Evolutionary conservation across 805 yeast species (phyloP).

Genomic region (Spathaspora sp.): DNA sequence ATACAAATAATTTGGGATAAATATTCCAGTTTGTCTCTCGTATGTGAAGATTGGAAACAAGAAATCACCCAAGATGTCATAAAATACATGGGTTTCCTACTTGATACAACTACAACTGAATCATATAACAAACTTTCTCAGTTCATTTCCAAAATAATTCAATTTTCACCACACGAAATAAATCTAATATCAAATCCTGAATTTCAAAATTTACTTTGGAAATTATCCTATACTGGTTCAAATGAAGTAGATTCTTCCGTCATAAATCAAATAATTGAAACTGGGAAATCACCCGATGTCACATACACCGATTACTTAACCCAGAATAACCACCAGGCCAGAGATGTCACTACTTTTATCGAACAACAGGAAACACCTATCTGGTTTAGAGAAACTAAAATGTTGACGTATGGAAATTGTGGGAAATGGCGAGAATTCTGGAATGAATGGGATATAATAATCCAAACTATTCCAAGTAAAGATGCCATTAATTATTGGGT

Average conservation of each 20-base stretch:
- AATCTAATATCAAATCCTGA: constrained; percentile 21
- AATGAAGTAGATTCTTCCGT: constrained; percentile 3
- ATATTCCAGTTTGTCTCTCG: constrained; percentile 16
- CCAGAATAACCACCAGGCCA: constrained; percentile 24
- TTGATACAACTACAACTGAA: constrained; percentile 31
- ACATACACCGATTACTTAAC: not conserved
- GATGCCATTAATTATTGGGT: constrained; percentile 22
- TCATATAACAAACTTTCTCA: constrained; percentile 21
- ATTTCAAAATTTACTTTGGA: constrained; percentile 33
- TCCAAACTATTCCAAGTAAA: constrained; percentile 8
- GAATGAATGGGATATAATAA: constrained; percentile 31
- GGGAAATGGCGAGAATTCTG: constrained; percentile 37
- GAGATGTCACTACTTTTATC: constrained; percentile 27
- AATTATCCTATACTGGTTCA: constrained; percentile 19
- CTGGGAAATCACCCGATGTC: not conserved
- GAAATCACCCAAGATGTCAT: constrained; percentile 26
- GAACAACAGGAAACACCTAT: constrained; percentile 8
- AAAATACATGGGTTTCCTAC: constrained; percentile 26
- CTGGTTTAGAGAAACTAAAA: constrained; percentile 28
- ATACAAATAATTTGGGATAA: constrained; percentile 24
- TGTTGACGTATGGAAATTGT: constrained; percentile 36
- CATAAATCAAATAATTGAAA: constrained; percentile 1
- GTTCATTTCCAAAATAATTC: constrained; percentile 22
- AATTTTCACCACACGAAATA: constrained; percentile 22
- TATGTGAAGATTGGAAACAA: constrained; percentile 5